Evolutionary conservation across 345 rosid species (phyloP), one percentile per base, ranked within the genome.

Genomic region (Isatis tinctoria): DNA sequence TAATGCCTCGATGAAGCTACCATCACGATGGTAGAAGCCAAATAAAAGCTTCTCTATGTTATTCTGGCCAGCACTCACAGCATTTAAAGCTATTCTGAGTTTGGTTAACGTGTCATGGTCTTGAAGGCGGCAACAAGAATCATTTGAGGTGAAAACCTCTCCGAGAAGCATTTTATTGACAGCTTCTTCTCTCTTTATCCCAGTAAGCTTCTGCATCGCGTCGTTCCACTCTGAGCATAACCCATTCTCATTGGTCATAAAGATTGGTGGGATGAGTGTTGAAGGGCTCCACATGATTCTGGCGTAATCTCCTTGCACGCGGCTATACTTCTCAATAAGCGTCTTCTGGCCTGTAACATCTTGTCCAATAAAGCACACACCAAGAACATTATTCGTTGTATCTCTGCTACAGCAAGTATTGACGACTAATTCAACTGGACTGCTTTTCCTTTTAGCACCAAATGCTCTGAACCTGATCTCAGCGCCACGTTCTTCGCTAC

Each of bases 361-460:
- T 83, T 92, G 96, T 62, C 87, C 97, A 56, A 88, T 80, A 54
- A 92, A 90, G 83, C 97, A 92, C 58, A 90, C 81, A 35, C 97
- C 96, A 54, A 75, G 83, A 60, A 92, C 82, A 54, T 80, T 88
- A 57, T 80, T 87, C 74, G 51, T 67, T 11, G 64, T 51, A 67
- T 87, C 94, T 70, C 87, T 82, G 80, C 86, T 90, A 81, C 91
- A 87, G 78, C 97, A 92, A 60, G 90, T 86, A 76, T 86, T 92
- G 67, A 87, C 88, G 40, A 87, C 81, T 74, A 92, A 78, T 60
- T 76, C 65, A 30, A 88, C 64, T 22, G 94, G 92, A 69, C 86
- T 82, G 30, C 70, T 73, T 65, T 71, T 78, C 79, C 86, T 84
- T 72, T 39, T 77, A 70, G 78, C 69, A 35, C 85, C 84, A 79